A percentile compares a stretch with the other conserved stretches of the same genome.
Evolutionary conservation across 2,329 filamentous ascomycete species (phyloP).

Genomic region (Cercospora zeina): DNA sequence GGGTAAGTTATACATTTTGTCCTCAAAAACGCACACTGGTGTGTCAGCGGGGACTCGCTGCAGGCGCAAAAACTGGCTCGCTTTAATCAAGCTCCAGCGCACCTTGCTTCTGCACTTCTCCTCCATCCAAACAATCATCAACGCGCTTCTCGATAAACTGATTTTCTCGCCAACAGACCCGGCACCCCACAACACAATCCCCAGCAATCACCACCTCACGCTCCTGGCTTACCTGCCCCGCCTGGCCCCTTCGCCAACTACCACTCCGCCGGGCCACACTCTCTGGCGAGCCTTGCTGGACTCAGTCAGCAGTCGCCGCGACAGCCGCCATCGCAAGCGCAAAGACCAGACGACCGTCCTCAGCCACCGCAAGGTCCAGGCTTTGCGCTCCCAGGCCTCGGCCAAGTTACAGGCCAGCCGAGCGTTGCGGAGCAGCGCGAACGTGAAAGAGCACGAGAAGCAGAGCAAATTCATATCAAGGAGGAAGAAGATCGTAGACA

Average conservation of each 20-base stretch:
- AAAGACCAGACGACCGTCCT: conserved; percentile 33
- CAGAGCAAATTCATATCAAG: conserved; percentile 58
- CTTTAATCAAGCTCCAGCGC: conserved; percentile 2
- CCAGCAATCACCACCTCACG: conserved; percentile 39
- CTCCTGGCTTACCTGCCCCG: conserved; percentile 39
- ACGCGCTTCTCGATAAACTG: background rate
- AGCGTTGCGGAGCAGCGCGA: conserved; percentile 44
- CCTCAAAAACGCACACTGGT: background rate
- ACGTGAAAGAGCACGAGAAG: conserved; percentile 53
- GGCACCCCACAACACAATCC: conserved; percentile 37
- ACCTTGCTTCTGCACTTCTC: background rate
- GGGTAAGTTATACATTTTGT: conserved; percentile 32
- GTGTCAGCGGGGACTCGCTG: conserved; percentile 3
- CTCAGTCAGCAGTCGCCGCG: conserved; percentile 49
- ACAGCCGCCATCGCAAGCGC: conserved; percentile 36
- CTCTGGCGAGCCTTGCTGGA: conserved; percentile 48
- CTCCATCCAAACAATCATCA: background rate
- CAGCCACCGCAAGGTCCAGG: conserved; percentile 44
- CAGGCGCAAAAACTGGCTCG: background rate
- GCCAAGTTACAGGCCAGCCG: conserved; percentile 47
- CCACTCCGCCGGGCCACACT: conserved; percentile 46
- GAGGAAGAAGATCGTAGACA: conserved; percentile 63
- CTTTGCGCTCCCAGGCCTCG: conserved; percentile 49
- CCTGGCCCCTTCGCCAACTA: conserved; percentile 45
- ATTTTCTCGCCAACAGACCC: conserved; percentile 14